These are phyloP conservation scores for Colletotrichum sp. DNA, from an alignment of 2,329 filamentous ascomycete genomes.

Conservation along the genomic window DNA sequence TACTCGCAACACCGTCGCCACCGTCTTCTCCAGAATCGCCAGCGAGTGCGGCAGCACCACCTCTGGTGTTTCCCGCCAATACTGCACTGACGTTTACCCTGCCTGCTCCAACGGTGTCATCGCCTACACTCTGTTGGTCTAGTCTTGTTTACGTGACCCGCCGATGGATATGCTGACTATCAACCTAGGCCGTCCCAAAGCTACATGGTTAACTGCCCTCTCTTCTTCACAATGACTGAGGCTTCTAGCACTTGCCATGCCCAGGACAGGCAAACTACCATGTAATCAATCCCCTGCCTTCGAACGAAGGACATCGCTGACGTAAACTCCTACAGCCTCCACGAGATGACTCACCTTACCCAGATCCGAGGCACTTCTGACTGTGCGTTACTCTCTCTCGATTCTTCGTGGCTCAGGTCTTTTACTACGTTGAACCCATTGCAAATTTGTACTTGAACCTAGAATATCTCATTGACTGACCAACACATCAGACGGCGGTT, in stretches of 20 bases:
- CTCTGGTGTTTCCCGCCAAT: conserved; percentile 54
- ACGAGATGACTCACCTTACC: conserved; percentile 65
- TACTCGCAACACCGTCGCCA: conserved; percentile 53
- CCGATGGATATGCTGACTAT: conserved; percentile 48
- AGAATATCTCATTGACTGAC: conserved; percentile 7
- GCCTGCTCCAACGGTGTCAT: conserved; percentile 57
- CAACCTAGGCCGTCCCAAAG: conserved; percentile 42
- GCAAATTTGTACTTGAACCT: too few species aligned
- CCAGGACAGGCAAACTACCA: conserved; percentile 58
- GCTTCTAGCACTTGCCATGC: background rate
- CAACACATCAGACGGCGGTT: conserved; percentile 40
- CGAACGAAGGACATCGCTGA: background rate
- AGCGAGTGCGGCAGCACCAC: conserved; percentile 58
- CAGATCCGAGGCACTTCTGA: conserved; percentile 63
- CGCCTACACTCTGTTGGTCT: too few species aligned
- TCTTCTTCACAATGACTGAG: conserved; percentile 7
- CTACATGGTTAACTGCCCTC: conserved; percentile 63
- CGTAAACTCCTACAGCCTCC: conserved; percentile 32
- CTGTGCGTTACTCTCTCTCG: conserved; percentile 4
- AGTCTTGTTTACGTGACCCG: too few species aligned
- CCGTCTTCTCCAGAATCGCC: conserved; percentile 54
- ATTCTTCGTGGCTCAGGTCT: too few species aligned
- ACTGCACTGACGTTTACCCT: conserved; percentile 62
- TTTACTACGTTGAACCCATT: too few species aligned
- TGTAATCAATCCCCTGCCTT: conserved; percentile 27